Conservation (phyloP, 1,284 basidiomycete genomes). For the Sparassis latifolia region DNA sequence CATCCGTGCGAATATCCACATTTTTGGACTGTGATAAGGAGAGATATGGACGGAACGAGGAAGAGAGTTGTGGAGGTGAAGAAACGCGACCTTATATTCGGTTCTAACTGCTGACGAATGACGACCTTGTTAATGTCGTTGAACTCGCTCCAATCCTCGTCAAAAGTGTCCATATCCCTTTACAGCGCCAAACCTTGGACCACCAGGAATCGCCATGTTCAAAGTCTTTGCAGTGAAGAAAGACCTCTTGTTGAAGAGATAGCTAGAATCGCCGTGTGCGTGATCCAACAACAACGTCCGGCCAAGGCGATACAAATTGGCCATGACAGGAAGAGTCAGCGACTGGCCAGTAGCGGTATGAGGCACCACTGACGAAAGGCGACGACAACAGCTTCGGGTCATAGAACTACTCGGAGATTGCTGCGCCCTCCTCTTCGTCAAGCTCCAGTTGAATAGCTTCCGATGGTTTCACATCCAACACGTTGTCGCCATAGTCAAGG, state of each 20-base stretch:
- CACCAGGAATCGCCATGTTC: slow-evolving; percentile 98
- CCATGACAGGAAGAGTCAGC: slow-evolving; percentile 90
- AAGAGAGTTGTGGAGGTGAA: slow-evolving; percentile 97
- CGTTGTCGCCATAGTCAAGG: slow-evolving; percentile 98
- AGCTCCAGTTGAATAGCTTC: slow-evolving; percentile 98
- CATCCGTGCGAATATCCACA: slow-evolving; percentile 97
- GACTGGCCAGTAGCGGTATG: slow-evolving; percentile 95
- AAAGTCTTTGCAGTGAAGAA: slow-evolving; percentile 98
- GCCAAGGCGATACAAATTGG: slow-evolving; percentile 93
- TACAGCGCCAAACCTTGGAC: slow-evolving; percentile 95
- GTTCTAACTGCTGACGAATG: slow-evolving; percentile 97
- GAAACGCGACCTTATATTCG: slow-evolving; percentile 99
- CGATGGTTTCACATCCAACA: slow-evolving; percentile 95
- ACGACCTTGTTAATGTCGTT: slow-evolving; percentile 99
- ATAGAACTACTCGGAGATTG: slow-evolving; percentile 99
- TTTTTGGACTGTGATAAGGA: slow-evolving; percentile 95
- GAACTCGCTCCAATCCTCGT: slow-evolving; percentile 99
- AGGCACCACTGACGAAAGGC: slow-evolving; percentile 83
- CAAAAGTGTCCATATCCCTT: slow-evolving; percentile 94
- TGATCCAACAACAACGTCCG: slow-evolving; percentile 91
- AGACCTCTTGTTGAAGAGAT: slow-evolving; percentile 95
- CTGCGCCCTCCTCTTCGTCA: slow-evolving; percentile 87
- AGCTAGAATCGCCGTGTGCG: slow-evolving; percentile 83
- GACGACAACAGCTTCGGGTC: slow-evolving; percentile 92
- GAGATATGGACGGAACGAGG: slow-evolving; percentile 93